Conservation (phyloP, 1,284 basidiomycete species). For the Rhodotorula sp. region DNA sequence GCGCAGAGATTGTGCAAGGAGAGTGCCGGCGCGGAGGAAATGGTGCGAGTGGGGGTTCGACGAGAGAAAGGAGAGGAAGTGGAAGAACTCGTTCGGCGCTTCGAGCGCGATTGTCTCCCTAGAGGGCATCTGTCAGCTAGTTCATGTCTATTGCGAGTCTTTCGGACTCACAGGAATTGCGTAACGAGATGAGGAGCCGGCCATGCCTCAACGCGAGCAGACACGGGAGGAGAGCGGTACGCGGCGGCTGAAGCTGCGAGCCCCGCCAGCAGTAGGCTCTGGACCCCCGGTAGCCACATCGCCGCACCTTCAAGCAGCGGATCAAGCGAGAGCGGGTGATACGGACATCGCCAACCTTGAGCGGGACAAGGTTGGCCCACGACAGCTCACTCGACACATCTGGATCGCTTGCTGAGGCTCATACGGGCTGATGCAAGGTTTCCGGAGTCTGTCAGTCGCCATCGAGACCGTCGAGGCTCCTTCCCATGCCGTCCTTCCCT, state of each 20-base stretch:
- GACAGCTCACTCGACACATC: too few relatives aligned
- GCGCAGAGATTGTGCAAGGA: slow-evolving; percentile 32
- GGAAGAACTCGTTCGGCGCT: slow-evolving; percentile 65
- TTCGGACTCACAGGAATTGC: slow-evolving; percentile 69
- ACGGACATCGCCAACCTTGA: too few relatives aligned
- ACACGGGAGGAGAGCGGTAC: slow-evolving; percentile 8
- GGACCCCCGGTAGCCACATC: not conserved
- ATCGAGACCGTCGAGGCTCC: too few relatives aligned
- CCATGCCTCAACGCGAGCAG: slow-evolving; percentile 65
- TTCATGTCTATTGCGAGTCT: not conserved
- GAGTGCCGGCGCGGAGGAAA: slow-evolving; percentile 45
- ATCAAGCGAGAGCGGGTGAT: too few relatives aligned
- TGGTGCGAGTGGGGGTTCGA: slow-evolving; percentile 49
- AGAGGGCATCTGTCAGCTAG: not conserved
- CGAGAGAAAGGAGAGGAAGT: slow-evolving; percentile 63
- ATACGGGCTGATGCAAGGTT: too few relatives aligned
- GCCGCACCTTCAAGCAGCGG: too few relatives aligned
- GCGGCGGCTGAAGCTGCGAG: not conserved
- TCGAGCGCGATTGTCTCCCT: slow-evolving; percentile 55
- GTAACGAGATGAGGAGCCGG: slow-evolving; percentile 67
- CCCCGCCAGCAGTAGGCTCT: not conserved
- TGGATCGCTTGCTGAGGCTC: too few relatives aligned
- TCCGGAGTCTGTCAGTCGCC: too few relatives aligned
- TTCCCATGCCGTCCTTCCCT: too few relatives aligned
- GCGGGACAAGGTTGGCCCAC: too few relatives aligned